These are phyloP conservation scores for Penicillium flavigenum DNA, from an alignment of 495 filamentous ascomycete species.

Conservation along the genomic window DNA sequence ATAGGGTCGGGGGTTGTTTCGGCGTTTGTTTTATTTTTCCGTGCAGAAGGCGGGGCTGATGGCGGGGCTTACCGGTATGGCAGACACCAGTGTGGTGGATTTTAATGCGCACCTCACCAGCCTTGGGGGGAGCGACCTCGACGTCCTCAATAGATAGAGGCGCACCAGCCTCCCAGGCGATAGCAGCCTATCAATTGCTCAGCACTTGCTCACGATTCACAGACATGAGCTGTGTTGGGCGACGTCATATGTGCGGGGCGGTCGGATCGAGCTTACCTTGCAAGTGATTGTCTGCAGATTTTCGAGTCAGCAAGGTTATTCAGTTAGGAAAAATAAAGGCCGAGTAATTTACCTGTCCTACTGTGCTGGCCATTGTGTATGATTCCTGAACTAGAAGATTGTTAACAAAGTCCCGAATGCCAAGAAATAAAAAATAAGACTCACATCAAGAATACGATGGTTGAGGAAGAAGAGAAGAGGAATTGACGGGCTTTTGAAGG, in stretches of 20 bases:
- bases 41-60: conserved; percentile 11
- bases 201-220: neutral
- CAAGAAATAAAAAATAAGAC: neutral
- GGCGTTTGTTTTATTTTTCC: neutral
- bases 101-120: conserved; percentile 94
- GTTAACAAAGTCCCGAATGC: neutral
- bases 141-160: conserved; percentile 86
- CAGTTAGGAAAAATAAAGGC: neutral
- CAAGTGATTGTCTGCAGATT: conserved; percentile 66
- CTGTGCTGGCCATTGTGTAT: conserved; percentile 49
- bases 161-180: conserved; percentile 94
- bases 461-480: conserved; percentile 8
- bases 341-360: conserved; percentile 52
- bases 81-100: conserved; percentile 97
- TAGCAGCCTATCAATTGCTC: conserved; percentile 65
- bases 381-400: neutral
- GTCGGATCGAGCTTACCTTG: conserved; percentile 52
- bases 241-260: conserved; percentile 19
- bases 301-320: conserved; percentile 13
- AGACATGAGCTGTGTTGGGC: conserved; percentile 9
- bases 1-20: neutral
- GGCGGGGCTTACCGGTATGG: conserved; percentile 73
- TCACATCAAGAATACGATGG: conserved; percentile 12
- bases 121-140: conserved; percentile 87
- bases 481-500: conserved; percentile 24